These are phyloP conservation scores for Berkeleyomyces basicola DNA, from an alignment of 2,329 filamentous ascomycete genomes.

Conservation along the genomic window DNA sequence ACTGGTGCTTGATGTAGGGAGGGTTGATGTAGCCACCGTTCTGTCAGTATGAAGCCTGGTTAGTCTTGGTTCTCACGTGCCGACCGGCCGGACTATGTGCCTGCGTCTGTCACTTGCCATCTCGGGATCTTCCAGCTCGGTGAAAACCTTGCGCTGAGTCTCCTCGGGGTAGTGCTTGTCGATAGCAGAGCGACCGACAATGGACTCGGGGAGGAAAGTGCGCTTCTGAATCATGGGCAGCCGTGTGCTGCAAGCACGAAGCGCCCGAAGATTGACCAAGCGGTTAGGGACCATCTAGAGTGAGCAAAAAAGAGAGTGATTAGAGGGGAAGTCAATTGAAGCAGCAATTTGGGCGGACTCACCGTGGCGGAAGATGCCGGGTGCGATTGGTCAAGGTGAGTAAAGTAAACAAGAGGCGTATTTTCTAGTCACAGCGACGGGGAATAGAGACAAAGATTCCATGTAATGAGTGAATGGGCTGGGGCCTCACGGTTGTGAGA, in stretches of 20 bases:
- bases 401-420: not conserved
- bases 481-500: too few relatives aligned
- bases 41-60: slow-evolving; percentile 25
- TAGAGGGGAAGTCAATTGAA: not conserved
- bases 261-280: slow-evolving; percentile 18
- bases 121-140: slow-evolving; percentile 46
- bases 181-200: slow-evolving; percentile 29
- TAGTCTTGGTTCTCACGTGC: not conserved
- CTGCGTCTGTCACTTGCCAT: slow-evolving; percentile 35
- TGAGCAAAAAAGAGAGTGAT: not conserved
- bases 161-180: slow-evolving; percentile 36
- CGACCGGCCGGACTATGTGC: not conserved
- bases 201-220: slow-evolving; percentile 35
- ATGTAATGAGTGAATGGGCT: too few relatives aligned
- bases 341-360: too few relatives aligned
- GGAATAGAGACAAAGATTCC: too few relatives aligned
- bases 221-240: slow-evolving; percentile 39
- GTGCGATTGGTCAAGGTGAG: not conserved
- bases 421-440: too few relatives aligned
- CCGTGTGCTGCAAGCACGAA: slow-evolving; percentile 26
- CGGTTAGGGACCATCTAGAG: slow-evolving; percentile 16
- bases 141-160: slow-evolving; percentile 24
- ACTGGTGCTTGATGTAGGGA: slow-evolving; percentile 65
- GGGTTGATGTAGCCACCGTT: slow-evolving; percentile 78
- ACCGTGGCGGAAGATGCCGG: too few relatives aligned